These are phyloP conservation scores for Hypomontagnella monticulosa DNA, from an alignment of 495 filamentous ascomycete species.

Conservation along the genomic window DNA sequence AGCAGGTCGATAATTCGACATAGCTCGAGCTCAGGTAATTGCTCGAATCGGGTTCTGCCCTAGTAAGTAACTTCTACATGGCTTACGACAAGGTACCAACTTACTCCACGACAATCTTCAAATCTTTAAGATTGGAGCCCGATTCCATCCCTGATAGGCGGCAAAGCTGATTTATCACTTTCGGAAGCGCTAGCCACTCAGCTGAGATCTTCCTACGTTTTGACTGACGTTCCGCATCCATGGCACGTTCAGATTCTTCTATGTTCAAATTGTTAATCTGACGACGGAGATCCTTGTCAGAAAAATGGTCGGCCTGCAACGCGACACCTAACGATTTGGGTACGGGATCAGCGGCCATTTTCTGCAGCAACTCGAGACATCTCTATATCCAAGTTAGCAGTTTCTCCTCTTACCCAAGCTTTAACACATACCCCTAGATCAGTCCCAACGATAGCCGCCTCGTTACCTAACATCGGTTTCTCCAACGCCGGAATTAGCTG, in stretches of 20 bases:
- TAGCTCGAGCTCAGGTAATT: constrained; percentile 41
- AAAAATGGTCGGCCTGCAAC: constrained; percentile 40
- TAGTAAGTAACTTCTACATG: constrained; percentile 25
- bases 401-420: background rate
- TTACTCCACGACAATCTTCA: constrained; percentile 43
- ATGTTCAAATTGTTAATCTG: constrained; percentile 39
- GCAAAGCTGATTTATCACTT: constrained; percentile 38
- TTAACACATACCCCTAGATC: constrained; percentile 50
- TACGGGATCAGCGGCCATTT: constrained; percentile 29
- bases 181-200: constrained; percentile 19
- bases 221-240: constrained; percentile 32
- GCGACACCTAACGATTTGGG: constrained; percentile 16
- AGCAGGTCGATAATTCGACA: constrained; percentile 49
- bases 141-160: constrained; percentile 34
- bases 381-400: constrained; percentile 45
- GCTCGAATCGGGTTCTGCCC: constrained; percentile 42
- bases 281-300: constrained; percentile 40
- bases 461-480: constrained; percentile 37
- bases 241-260: constrained; percentile 2
- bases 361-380: constrained; percentile 46
- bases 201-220: constrained; percentile 49
- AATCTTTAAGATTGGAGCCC: constrained; percentile 14
- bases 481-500: constrained; percentile 45
- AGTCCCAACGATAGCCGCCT: constrained; percentile 27
- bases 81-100: constrained; percentile 17